Base-by-base conservation (phyloP, 805 yeast genomes). In the Teunomyces stri region DNA sequence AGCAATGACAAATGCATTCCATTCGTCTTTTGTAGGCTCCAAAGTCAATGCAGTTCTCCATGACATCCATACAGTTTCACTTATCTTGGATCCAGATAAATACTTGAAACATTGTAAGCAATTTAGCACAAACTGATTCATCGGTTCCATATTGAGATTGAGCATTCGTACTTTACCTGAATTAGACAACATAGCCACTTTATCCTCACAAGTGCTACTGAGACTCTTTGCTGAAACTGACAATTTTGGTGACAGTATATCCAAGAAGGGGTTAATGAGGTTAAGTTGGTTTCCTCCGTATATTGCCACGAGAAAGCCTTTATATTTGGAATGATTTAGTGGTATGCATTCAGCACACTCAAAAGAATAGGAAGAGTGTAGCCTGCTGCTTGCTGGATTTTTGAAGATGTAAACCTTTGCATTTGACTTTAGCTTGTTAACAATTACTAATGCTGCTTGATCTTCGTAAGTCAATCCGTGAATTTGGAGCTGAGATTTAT, bases 361-460 rank as follows among this genome's bases (percentile, higher is more conserved):
- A 39, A 54, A 56, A 9, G 57, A 65, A 63, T 57, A 63, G 33
- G 61, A 50, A 62, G 60, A 54, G 27, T 61, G 69, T 50, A 61
- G 70, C 13, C 56, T 62, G 3, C 49, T 61, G 38, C 54, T 62
- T 38, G 59, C 59, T 54, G 66, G 62, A 30, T 66, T 64, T 44
- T 67, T 69, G 65, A 78, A 80, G 4, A 81, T 69, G 53, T 84
- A 70, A 3, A 85, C 72, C 34, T 75, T 75, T 3, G 82, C 67
- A 38, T 77, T 74, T 10, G 65, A 54, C 0, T 70, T 59, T 4
- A 54, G 57, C 12, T 58, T 56, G 61, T 84, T 80, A 43, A 78
- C 72, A 5, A 87, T 62, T 0, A 82, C 78, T 0, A 88, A 58
- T 0, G 84, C 85, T 58, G 88, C 92, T 53, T 78, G 79, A 25